Percentiles rank a stretch among this genome's conserved stretches.
phyloP scores from a whole-genome alignment of 257 asterid genomes.

The Apocynum venetum region DNA sequence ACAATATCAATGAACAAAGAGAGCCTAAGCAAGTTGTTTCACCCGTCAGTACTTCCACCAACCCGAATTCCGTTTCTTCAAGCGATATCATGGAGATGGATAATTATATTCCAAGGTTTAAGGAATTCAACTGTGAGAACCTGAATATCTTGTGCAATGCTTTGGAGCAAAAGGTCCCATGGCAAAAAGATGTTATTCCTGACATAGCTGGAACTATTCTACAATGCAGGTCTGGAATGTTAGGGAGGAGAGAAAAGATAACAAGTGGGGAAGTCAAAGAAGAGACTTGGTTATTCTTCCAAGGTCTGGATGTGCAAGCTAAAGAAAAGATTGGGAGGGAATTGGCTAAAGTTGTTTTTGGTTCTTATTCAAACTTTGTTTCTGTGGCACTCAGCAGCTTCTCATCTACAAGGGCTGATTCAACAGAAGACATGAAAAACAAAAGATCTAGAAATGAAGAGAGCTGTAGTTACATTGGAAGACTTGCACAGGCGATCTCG shows the following conservation, averaged over 20 bases:
- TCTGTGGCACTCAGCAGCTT: slow-evolving; percentile 46
- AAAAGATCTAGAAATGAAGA: slow-evolving; percentile 60
- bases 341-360: slow-evolving; percentile 66
- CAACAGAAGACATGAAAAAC: slow-evolving; percentile 30
- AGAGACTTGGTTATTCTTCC: slow-evolving; percentile 74
- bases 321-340: slow-evolving; percentile 64
- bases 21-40: slow-evolving; percentile 7
- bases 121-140: slow-evolving; percentile 49
- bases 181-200: slow-evolving; percentile 50
- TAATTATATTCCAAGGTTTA: slow-evolving; percentile 38
- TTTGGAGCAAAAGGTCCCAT: slow-evolving; percentile 59
- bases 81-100: slow-evolving; percentile 56
- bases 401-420: slow-evolving; percentile 22
- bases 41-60: slow-evolving; percentile 27
- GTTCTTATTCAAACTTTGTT: slow-evolving; percentile 45
- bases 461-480: slow-evolving; percentile 38
- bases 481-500: slow-evolving; percentile 38
- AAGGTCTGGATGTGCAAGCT: slow-evolving; percentile 49
- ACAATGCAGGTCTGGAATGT: slow-evolving; percentile 74
- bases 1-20: neutral
- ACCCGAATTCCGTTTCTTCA: slow-evolving; percentile 52
- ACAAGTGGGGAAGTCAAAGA: slow-evolving; percentile 29
- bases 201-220: slow-evolving; percentile 58
- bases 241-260: slow-evolving; percentile 27
- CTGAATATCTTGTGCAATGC: slow-evolving; percentile 54